Base-by-base conservation (phyloP, 1,284 basidiomycete genomes). In the Ustilago hordei region DNA sequence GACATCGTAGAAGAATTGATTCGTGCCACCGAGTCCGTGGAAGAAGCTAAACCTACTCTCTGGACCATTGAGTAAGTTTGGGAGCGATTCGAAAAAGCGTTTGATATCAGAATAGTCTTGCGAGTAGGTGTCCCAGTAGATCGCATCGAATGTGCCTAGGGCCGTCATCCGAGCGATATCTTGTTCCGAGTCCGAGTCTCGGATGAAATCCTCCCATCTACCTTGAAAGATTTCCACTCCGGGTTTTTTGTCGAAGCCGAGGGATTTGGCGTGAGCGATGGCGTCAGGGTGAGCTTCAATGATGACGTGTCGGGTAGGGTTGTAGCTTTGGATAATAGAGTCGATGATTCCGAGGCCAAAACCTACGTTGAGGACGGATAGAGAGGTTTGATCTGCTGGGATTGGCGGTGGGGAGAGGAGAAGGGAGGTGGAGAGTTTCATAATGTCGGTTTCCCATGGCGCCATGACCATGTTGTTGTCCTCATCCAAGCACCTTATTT, bases 321-420 rank as follows among this genome's bases (percentile, higher is more conserved):
- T 85, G 52, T 93, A 87, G 1, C 87, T 85, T 87, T 96, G 93
- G 86, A 97, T 93, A 45, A 94, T 87, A 19, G 89, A 88, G 84
- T 98, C 95, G 80, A 98, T 94, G 66, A 98, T 95, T 13, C 96
- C 96, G 11, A 99, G 89, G 12, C 96, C 96, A 83, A 96, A 98
- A 6, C 97, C 96, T 38, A 98, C 89, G 82, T 98, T 99, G 60
- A 99, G 88, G 0, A 98, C 88, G 54, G 89, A 91, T 56, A 95
- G 88, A 5, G 90, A 89, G 15, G 84, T 74, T 1, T 79, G 81
- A 31, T 82, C 1, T 6, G 48, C 28, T 5, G 48, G 48, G 2
- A 50, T 17, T 15, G 48, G 48, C 11, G 48, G 77, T 8, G 71
- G 79, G 19, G 64, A 54, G 57, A 82, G 85, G 7, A 85, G 65